Conservation (phyloP, 805 yeast species). For the Kuraishia capsulata region DNA sequence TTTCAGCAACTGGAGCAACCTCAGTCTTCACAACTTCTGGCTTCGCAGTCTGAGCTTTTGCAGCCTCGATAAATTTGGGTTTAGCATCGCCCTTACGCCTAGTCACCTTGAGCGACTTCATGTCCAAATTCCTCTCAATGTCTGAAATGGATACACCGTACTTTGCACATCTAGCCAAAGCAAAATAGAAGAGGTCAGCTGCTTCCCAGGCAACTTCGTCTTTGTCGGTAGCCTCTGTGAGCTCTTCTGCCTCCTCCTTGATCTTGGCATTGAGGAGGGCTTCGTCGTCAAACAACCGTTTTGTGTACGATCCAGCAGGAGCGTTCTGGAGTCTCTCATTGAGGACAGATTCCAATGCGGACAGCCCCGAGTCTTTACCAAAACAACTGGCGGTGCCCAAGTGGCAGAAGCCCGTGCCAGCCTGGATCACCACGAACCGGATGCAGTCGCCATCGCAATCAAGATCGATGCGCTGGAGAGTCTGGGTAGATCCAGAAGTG, state of each 20-base stretch:
- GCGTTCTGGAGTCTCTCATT: slow-evolving; percentile 55
- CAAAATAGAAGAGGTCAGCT: slow-evolving; percentile 72
- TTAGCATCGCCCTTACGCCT: slow-evolving; percentile 96
- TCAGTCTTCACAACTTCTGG: slow-evolving; percentile 7
- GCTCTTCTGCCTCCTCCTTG: slow-evolving; percentile 93
- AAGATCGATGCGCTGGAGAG: slow-evolving; percentile 49
- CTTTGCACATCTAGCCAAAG: slow-evolving; percentile 45
- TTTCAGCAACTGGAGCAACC: slow-evolving; percentile 17
- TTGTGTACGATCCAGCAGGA: slow-evolving; percentile 92
- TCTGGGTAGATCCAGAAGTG: slow-evolving; percentile 93
- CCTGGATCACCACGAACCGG: slow-evolving; percentile 77
- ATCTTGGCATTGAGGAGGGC: slow-evolving; percentile 75
- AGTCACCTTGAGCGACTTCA: slow-evolving; percentile 78
- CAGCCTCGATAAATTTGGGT: slow-evolving; percentile 48
- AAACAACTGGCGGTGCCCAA: slow-evolving; percentile 76
- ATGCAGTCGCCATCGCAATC: slow-evolving; percentile 94
- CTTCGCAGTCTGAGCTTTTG: slow-evolving; percentile 6
- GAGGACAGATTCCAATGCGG: slow-evolving; percentile 59
- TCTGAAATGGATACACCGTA: slow-evolving; percentile 74
- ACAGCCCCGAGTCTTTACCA: slow-evolving; percentile 58
- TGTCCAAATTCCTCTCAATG: slow-evolving; percentile 74
- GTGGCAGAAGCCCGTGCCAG: slow-evolving; percentile 91
- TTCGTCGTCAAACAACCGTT: slow-evolving; percentile 75
- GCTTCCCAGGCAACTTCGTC: slow-evolving; percentile 90
- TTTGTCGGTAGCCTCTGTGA: slow-evolving; percentile 68